Evolutionary conservation across 768 basidiomycete genomes (phyloP), one percentile per base, ranked within the genome.

Genomic region (Lepiota venenata): DNA sequence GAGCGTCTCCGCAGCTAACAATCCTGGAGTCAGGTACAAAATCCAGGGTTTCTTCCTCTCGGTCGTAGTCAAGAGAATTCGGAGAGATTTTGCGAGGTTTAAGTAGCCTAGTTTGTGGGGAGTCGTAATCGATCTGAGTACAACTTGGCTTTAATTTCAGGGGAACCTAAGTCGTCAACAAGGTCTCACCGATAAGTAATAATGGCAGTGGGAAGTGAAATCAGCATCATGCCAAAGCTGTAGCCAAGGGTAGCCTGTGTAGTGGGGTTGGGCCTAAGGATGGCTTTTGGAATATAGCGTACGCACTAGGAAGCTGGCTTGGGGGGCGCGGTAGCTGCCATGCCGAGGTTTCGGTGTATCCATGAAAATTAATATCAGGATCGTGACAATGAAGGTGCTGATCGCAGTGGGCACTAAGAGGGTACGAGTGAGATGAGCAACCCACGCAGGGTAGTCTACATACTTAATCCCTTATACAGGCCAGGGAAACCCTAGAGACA

Each of bases 1-100:
- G 38, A 70, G 42, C 21, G 82, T 69, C 58, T 82, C 78, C 15
- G 88, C 79, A 9, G 86, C 69, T 57, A 93, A 77, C 12, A 89
- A 67, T 1, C 80, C 91, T 0, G 91, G 91, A 1, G 91, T 92
- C 39, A 89, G 61, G 65, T 91, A 93, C 41, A 93, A 66, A 37
- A 85, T 76, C 90, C 90, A 93, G 2, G 90, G 91, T 9, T 79
- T 79, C 25, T 80, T 78, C 49, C 84, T 82, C 66, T 93, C 91
- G 5, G 90, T 91, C 4, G 89, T 87, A 0, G 91, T 93, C 52
- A 93, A 74, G 32, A 93, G 74, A 55, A 85, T 68, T 18, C 87
- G 86, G 14, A 93, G 68, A 16, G 87, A 80, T 56, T 79, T 74
- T 52, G 78, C 63, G 2, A 77, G 72, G 32, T 77, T 71, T 62